Conservation (phyloP, 345 rosid genomes). For the Populus davidiana region DNA sequence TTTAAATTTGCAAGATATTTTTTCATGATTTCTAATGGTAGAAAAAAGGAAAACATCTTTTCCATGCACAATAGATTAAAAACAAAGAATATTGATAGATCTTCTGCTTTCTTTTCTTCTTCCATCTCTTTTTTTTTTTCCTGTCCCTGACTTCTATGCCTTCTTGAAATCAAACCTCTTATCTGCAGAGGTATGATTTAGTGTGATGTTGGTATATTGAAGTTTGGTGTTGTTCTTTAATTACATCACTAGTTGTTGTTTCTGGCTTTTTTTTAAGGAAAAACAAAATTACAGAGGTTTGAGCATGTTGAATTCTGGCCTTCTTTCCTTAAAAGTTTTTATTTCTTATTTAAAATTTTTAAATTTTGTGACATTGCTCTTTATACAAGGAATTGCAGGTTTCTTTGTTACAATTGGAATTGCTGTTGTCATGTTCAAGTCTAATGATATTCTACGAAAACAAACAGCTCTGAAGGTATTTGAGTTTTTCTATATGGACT, state of each 20-base stretch:
- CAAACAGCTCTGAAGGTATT: conserved; percentile 94
- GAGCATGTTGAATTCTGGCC: not conserved
- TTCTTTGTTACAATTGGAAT: conserved; percentile 98
- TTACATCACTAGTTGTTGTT: not conserved
- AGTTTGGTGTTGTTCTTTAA: not conserved
- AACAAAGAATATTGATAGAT: not conserved
- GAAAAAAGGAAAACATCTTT: not conserved
- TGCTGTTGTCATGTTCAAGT: conserved; percentile 96
- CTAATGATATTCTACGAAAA: conserved; percentile 89
- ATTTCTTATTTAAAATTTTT: not conserved
- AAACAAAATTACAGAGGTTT: not conserved
- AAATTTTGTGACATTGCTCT: conserved; percentile 18
- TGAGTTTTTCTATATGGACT: not conserved
- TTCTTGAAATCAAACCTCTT: not conserved
- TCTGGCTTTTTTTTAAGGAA: not conserved
- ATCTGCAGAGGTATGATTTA: not conserved
- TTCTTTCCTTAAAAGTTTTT: not conserved
- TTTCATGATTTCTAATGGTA: not conserved
- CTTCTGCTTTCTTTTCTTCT: not conserved
- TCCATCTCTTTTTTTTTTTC: too few relatives aligned
- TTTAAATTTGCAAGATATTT: not conserved
- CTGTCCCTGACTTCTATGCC: not conserved
- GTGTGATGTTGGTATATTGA: not conserved
- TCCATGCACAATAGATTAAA: not conserved
- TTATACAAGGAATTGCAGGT: conserved; percentile 49